Evolutionary conservation across 371 early-diverging fungal species (phyloP).

Genomic region (Lichtheimia hyalospora): DNA sequence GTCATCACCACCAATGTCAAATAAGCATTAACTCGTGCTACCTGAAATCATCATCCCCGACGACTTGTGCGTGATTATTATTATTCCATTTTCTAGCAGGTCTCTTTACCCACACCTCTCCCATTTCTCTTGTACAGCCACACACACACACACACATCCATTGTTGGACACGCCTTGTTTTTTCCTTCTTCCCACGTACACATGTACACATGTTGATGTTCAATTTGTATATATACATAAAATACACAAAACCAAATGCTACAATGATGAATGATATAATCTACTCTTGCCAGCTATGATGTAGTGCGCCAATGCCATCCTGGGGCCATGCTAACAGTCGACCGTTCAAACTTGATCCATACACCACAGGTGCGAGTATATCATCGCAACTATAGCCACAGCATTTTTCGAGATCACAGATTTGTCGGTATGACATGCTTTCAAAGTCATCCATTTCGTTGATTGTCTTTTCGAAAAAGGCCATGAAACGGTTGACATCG

Average conservation of each 20-base stretch:
- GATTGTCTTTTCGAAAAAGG: constrained; percentile 13
- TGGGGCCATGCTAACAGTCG: constrained; percentile 10
- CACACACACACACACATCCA: not conserved
- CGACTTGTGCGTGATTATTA: not conserved
- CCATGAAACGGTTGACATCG: constrained; percentile 13
- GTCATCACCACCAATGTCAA: too few species aligned
- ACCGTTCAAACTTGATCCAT: constrained; percentile 9
- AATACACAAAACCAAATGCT: too few species aligned
- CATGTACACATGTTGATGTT: too few species aligned
- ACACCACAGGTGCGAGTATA: constrained; percentile 7
- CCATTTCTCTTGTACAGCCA: too few species aligned
- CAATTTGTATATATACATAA: too few species aligned
- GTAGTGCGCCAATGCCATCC: not conserved
- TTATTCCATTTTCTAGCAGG: not conserved
- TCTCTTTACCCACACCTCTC: too few species aligned
- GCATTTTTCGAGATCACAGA: constrained; percentile 18
- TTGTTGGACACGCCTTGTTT: not conserved
- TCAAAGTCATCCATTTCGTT: constrained; percentile 16
- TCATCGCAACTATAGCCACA: constrained; percentile 12
- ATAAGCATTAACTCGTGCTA: not conserved
- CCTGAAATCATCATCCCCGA: constrained; percentile 3
- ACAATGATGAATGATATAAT: not conserved
- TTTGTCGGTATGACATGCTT: constrained; percentile 5
- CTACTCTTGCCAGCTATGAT: constrained; percentile 12
- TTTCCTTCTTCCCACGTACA: too few species aligned